Evolutionary conservation across 306 rosid species (phyloP).

Genomic region (Vachellia pachyceras): DNA sequence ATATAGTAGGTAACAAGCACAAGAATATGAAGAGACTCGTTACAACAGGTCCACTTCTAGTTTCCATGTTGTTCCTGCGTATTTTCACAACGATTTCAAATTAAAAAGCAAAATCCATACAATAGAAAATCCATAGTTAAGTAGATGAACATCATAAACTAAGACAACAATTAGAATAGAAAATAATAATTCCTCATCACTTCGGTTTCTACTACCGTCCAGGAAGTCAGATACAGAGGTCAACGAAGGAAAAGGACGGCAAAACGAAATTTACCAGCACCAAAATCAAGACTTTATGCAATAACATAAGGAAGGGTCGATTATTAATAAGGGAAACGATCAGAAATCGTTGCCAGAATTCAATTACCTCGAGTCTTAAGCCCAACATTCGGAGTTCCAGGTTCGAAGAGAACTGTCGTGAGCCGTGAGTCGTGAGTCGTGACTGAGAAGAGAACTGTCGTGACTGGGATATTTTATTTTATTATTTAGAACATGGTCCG

Average conservation of each 20-base stretch:
- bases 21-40: neutral
- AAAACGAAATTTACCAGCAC: neutral
- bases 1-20: constrained; percentile 23
- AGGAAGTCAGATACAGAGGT: neutral
- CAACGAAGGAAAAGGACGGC: neutral
- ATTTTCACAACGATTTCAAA: neutral
- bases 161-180: neutral
- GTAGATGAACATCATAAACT: neutral
- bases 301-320: neutral
- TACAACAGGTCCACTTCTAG: neutral
- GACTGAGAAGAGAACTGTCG: no score
- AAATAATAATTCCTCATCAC: no score
- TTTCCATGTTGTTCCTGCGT: constrained; percentile 18
- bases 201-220: neutral
- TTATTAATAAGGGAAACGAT: neutral
- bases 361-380: neutral
- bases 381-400: neutral
- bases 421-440: no score
- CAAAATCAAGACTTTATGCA: neutral
- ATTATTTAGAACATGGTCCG: neutral
- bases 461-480: neutral
- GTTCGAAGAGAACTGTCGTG: neutral
- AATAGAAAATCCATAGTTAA: constrained; percentile 31
- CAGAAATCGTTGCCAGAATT: neutral
- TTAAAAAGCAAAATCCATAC: neutral